Evolutionary conservation across 495 filamentous ascomycete genomes (phyloP).

Genomic region (Darksidea phi): DNA sequence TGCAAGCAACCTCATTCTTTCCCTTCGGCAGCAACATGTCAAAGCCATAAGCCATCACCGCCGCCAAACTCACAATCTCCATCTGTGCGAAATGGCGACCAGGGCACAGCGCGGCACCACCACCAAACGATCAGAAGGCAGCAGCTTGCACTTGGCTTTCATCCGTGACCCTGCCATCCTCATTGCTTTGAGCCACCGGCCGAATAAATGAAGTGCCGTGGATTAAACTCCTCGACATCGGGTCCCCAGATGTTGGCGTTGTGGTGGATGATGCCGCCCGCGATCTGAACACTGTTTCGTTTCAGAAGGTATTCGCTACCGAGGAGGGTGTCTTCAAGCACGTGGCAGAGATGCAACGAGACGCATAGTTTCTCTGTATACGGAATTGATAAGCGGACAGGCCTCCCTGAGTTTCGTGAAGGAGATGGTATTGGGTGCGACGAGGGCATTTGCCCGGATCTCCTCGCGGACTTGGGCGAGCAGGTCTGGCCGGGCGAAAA

Average conservation of each 20-base stretch:
- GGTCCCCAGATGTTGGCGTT: slow-evolving; percentile 27
- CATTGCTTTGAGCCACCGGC: slow-evolving; percentile 1
- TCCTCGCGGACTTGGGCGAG: slow-evolving; percentile 27
- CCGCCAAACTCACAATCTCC: slow-evolving; percentile 45
- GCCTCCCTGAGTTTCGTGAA: slow-evolving; percentile 5
- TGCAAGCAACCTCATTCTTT: slow-evolving; percentile 30
- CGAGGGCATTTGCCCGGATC: slow-evolving; percentile 11
- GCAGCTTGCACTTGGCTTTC: slow-evolving; percentile 22
- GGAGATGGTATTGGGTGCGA: slow-evolving; percentile 6
- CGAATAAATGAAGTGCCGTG: slow-evolving; percentile 20
- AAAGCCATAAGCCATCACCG: slow-evolving; percentile 46
- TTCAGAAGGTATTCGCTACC: slow-evolving; percentile 29
- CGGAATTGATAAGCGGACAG: slow-evolving; percentile 33
- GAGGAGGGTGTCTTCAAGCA: slow-evolving; percentile 30
- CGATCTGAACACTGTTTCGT: slow-evolving; percentile 26
- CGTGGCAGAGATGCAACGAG: slow-evolving; percentile 17
- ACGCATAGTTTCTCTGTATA: slow-evolving; percentile 29
- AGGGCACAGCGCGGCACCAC: slow-evolving; percentile 49
- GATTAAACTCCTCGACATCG: slow-evolving; percentile 27
- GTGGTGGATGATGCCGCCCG: slow-evolving; percentile 20
- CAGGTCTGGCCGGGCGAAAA: slow-evolving; percentile 27
- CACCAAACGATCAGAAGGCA: slow-evolving; percentile 47
- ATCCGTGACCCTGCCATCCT: slow-evolving; percentile 8
- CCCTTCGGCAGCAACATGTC: slow-evolving; percentile 36
- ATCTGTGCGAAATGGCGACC: slow-evolving; percentile 51